A percentile compares a stretch with the other conserved stretches of the same genome.
Evolutionary conservation across 257 asterid genomes (phyloP).

Genomic region (Hygrophila difformis): DNA sequence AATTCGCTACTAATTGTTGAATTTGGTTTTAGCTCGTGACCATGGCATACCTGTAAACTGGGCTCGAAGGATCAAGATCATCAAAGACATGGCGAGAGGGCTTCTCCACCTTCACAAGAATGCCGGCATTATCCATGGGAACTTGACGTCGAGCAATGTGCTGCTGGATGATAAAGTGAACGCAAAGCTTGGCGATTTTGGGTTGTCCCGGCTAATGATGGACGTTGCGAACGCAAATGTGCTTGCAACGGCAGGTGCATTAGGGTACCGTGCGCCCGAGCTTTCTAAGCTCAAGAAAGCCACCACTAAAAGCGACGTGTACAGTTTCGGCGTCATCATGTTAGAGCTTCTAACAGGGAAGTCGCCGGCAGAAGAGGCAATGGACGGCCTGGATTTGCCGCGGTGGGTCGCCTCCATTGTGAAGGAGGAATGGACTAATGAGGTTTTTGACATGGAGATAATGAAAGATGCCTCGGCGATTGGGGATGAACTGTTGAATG

Average conservation of each 20-base stretch:
- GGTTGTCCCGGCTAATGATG: constrained; percentile 81
- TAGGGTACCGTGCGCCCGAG: constrained; percentile 95
- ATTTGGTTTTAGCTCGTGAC: constrained; percentile 78
- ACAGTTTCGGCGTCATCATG: constrained; percentile 84
- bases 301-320: constrained; percentile 75
- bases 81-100: constrained; percentile 76
- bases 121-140: constrained; percentile 71
- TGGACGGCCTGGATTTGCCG: constrained; percentile 74
- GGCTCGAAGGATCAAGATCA: constrained; percentile 73
- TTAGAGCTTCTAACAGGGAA: constrained; percentile 87
- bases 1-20: no score
- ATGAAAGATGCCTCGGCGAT: constrained; percentile 79
- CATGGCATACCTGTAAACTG: constrained; percentile 72
- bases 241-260: constrained; percentile 81
- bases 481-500: constrained; percentile 83
- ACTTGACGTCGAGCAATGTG: constrained; percentile 83
- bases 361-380: constrained; percentile 81
- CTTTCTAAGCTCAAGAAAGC: constrained; percentile 90
- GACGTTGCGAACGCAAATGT: constrained; percentile 84
- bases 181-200: constrained; percentile 72
- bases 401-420: constrained; percentile 98
- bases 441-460: constrained; percentile 80
- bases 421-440: constrained; percentile 97
- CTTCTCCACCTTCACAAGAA: constrained; percentile 71
- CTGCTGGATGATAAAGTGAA: constrained; percentile 60